Conservation (phyloP, 2,329 filamentous ascomycete species). For the Penicillium sp. region DNA sequence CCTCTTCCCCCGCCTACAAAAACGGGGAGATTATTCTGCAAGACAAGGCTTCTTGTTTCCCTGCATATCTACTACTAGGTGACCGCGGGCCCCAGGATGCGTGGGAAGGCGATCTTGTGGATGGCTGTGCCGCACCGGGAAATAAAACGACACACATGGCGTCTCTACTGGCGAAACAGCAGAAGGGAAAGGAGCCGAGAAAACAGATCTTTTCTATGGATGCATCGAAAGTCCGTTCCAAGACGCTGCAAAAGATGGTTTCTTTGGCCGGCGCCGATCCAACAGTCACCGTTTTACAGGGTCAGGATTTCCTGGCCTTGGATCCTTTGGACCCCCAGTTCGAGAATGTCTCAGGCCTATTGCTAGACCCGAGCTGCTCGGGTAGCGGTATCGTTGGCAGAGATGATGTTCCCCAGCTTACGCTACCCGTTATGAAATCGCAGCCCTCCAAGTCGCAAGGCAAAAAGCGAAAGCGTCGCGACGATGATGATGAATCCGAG, state of each 20-base stretch:
- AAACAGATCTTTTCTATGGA: slow-evolving; percentile 50
- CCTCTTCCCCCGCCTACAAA: slow-evolving; percentile 66
- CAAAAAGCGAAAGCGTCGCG: slow-evolving; percentile 45
- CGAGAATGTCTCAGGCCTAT: slow-evolving; percentile 66
- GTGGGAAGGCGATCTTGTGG: slow-evolving; percentile 66
- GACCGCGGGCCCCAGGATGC: slow-evolving; percentile 36
- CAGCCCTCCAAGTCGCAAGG: slow-evolving; percentile 16
- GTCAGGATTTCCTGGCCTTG: slow-evolving; percentile 75
- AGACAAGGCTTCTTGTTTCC: slow-evolving; percentile 96
- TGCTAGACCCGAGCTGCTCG: slow-evolving; percentile 92
- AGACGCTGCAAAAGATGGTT: slow-evolving; percentile 80
- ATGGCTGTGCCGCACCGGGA: slow-evolving; percentile 88
- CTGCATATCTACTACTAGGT: slow-evolving; percentile 74
- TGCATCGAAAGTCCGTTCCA: slow-evolving; percentile 52
- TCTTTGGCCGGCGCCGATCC: slow-evolving; percentile 64
- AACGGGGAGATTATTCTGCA: slow-evolving; percentile 80
- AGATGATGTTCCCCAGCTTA: slow-evolving; percentile 67
- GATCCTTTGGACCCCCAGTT: slow-evolving; percentile 61
- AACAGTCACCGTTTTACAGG: slow-evolving; percentile 63
- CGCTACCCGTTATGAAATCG: slow-evolving; percentile 48
- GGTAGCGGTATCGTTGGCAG: slow-evolving; percentile 90
- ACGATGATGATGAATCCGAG: slow-evolving; percentile 14
- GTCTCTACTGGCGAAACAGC: slow-evolving; percentile 54
- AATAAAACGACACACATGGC: slow-evolving; percentile 97
- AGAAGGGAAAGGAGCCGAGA: slow-evolving; percentile 21